Evolutionary conservation across 2,329 filamentous ascomycete genomes (phyloP), one percentile per base, ranked within the genome.

Genomic region (Camillea tinctor): DNA sequence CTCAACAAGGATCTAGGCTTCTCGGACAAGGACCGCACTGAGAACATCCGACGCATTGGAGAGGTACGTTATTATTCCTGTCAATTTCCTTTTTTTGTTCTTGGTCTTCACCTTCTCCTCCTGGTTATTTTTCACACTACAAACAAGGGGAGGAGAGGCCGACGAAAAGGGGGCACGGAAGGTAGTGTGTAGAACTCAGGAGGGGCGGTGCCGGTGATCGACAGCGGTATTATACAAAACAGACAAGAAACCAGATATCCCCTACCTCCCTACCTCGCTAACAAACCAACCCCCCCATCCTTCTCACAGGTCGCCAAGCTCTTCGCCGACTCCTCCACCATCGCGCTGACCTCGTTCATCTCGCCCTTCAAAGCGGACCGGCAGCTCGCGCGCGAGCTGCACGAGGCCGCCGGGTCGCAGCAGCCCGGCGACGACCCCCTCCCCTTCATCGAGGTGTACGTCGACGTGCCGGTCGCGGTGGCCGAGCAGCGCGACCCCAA

Each of bases 1-100:
- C 84, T 99, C 68, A 99, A 98, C 87, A 96, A 96, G 79, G 94
- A 98, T 80, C 85, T 99, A 11, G 94, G 94, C 17, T 99, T 98
- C 82, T 90, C 87, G 66, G 94, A 97, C 74, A 87, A 88, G 73
- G 93, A 97, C 81, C 88, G 95, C 69, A 96, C 94, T 75, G 95
- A 99, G 84, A 99, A 99, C 81, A 99, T 99, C 74, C 88, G 95
- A 62, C 88, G 95, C 66, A 97, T 99, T 72, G 92, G 91, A 57
- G 94, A 99, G 83, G 83, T 84, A 64, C n/a, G 13, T 26, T 24
- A 4, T 24, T 7, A 24, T 13, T 30, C n/a, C n/a, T n/a, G n/a
- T 7, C 13, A 50, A 13, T n/a, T 48, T 21, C 3, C 6, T 22
- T 30, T 17, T 4, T 21, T 17, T 53, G 1, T 20, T 49, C 50